Conservation (phyloP, 495 filamentous ascomycete genomes). For the Friedmanniomyces simplex region DNA sequence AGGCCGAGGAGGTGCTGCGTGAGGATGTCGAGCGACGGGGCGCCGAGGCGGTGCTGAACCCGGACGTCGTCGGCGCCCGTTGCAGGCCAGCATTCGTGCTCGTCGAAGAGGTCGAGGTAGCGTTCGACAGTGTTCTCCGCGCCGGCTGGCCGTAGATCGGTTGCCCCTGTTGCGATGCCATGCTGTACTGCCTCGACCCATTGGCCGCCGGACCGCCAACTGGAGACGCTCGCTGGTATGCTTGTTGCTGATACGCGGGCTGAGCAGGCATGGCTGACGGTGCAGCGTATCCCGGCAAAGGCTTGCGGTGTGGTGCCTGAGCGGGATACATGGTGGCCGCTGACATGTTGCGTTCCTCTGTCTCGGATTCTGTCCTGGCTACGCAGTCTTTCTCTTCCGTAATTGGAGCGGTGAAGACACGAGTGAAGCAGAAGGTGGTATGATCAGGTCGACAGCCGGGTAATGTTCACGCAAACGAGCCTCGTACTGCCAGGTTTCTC, state of each 20-base stretch:
- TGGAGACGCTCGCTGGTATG: neutral
- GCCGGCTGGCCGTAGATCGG: constrained; percentile 7
- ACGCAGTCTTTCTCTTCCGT: neutral
- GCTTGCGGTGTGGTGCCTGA: constrained; percentile 14
- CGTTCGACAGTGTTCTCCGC: constrained; percentile 35
- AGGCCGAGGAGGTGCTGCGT: constrained; percentile 53
- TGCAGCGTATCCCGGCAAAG: constrained; percentile 6
- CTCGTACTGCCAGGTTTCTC: neutral
- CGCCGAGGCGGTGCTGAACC: constrained; percentile 35
- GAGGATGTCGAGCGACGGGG: constrained; percentile 66
- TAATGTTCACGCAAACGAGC: neutral
- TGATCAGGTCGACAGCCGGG: neutral
- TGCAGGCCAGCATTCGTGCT: constrained; percentile 17
- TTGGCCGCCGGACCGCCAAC: neutral
- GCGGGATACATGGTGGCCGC: constrained; percentile 13
- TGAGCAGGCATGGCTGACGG: constrained; percentile 1
- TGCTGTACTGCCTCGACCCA: neutral
- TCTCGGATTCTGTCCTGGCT: neutral
- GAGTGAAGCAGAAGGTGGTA: neutral
- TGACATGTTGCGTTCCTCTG: neutral
- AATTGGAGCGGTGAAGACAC: neutral
- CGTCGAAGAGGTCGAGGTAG: constrained; percentile 36
- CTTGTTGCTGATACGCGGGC: neutral
- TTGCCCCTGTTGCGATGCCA: constrained; percentile 11
- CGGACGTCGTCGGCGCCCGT: constrained; percentile 34